phyloP scores from a whole-genome alignment of 1,284 basidiomycete genomes.

The Trametes versicolor region DNA sequence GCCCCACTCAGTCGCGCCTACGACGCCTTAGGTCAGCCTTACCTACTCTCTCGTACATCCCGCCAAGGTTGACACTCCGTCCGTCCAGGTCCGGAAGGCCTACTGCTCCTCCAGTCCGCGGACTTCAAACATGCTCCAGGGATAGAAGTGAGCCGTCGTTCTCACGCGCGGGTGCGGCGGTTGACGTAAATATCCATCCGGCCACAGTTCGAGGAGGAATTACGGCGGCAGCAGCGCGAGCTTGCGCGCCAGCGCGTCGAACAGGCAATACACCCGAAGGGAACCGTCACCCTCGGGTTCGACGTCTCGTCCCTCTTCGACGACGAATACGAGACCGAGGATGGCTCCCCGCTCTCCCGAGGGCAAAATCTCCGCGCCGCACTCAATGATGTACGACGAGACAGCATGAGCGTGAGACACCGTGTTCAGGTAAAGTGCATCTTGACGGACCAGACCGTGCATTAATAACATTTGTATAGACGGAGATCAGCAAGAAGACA shows the following conservation, averaged over 20 bases:
- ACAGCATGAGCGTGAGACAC: conserved; percentile 30
- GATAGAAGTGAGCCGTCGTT: conserved; percentile 33
- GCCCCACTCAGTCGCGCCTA: conserved; percentile 62
- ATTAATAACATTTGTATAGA: conserved; percentile 32
- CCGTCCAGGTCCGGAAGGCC: conserved; percentile 38
- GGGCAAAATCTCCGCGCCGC: conserved; percentile 30
- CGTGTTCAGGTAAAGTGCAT: conserved; percentile 32
- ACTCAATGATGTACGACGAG: conserved; percentile 25
- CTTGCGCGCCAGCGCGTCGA: conserved; percentile 36
- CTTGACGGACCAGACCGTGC: neutral
- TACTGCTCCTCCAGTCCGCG: conserved; percentile 31
- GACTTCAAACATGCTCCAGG: conserved; percentile 35
- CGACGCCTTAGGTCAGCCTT: conserved; percentile 69
- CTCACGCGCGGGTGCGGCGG: conserved; percentile 6
- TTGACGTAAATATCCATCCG: conserved; percentile 29
- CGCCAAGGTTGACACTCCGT: conserved; percentile 24
- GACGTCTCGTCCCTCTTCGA: conserved; percentile 59
- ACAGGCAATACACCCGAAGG: conserved; percentile 38
- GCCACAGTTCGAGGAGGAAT: conserved; percentile 34
- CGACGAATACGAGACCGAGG: conserved; percentile 31
- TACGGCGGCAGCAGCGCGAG: conserved; percentile 53
- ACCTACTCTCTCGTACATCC: conserved; percentile 5
- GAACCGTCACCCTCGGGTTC: conserved; percentile 49
- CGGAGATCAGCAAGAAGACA: conserved; percentile 42
- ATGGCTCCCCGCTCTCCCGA: conserved; percentile 17